phyloP scores from a whole-genome alignment of 2,329 filamentous ascomycete species.

The Colletotrichum caudatum region DNA sequence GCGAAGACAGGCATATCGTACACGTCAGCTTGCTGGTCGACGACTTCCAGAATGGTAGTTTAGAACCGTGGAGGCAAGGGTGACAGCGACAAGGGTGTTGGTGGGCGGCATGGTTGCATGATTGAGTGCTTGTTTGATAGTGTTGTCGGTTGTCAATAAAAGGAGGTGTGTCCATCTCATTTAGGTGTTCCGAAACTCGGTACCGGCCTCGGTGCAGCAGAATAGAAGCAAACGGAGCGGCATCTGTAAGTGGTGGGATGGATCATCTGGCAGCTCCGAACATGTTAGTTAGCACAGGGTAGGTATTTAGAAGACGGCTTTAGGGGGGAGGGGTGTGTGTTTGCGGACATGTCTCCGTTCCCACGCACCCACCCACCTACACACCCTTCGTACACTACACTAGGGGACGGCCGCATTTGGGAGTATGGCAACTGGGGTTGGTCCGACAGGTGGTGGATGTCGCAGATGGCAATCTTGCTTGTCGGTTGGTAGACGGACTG shows the following conservation, averaged over 20 bases:
- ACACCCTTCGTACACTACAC: not conserved
- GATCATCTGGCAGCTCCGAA: not conserved
- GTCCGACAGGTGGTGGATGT: conserved; percentile 8
- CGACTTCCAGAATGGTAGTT: conserved; percentile 17
- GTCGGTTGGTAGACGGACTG: conserved; percentile 14
- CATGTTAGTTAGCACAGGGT: not conserved
- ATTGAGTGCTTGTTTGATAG: not conserved
- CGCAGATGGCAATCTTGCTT: conserved; percentile 23
- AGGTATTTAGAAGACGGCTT: not conserved
- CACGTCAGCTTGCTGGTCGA: conserved; percentile 2
- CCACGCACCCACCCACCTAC: not conserved
- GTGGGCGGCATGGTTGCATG: not conserved
- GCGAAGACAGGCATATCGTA: conserved; percentile 15
- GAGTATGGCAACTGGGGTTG: conserved; percentile 8
- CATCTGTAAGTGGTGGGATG: not conserved
- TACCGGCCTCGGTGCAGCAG: conserved; percentile 8
- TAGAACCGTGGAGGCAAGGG: not conserved
- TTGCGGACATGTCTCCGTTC: not conserved
- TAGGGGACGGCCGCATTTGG: conserved; percentile 9
- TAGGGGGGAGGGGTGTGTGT: not conserved
- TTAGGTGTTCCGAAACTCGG: conserved; percentile 5
- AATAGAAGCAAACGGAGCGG: not conserved
- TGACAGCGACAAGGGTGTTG: not conserved
- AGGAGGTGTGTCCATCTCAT: conserved; percentile 1
- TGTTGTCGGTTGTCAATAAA: not conserved